These are phyloP conservation scores for Metarhizium brunneum DNA, from an alignment of 2,329 filamentous ascomycete species.

Conservation along the genomic window DNA sequence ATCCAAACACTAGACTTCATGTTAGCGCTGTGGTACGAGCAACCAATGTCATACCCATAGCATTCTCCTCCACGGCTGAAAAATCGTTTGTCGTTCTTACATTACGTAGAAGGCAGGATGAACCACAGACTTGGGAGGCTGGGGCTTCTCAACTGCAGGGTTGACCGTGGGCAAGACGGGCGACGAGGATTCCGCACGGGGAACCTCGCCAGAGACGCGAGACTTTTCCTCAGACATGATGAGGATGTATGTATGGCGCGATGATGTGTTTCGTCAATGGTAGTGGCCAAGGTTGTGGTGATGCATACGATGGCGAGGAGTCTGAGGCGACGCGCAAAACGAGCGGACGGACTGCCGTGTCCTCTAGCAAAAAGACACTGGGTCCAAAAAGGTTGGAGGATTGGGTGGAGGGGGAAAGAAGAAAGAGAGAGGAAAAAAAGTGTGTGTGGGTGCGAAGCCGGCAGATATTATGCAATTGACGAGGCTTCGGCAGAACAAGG, in stretches of 20 bases:
- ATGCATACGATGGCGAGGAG: not conserved
- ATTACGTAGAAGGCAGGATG: constrained; percentile 81
- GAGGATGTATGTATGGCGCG: not conserved
- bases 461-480: constrained; percentile 23
- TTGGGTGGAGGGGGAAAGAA: constrained; percentile 4
- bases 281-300: not conserved
- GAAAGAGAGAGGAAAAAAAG: constrained; percentile 11
- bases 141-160: constrained; percentile 61
- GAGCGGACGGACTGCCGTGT: constrained; percentile 29
- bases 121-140: constrained; percentile 53
- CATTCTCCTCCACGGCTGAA: not conserved
- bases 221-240: constrained; percentile 63
- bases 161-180: constrained; percentile 74
- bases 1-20: constrained; percentile 69
- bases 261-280: not conserved
- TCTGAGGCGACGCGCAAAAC: constrained; percentile 22
- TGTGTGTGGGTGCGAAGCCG: not conserved
- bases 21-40: not conserved
- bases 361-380: constrained; percentile 8
- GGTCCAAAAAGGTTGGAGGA: constrained; percentile 2
- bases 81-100: constrained; percentile 30
- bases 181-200: constrained; percentile 45
- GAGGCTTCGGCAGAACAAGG: not conserved
- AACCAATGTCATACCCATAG: not conserved
- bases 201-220: constrained; percentile 70